Evolutionary conservation across 2,329 filamentous ascomycete species (phyloP).

Genomic region (Ascocoryne sarcoides): DNA sequence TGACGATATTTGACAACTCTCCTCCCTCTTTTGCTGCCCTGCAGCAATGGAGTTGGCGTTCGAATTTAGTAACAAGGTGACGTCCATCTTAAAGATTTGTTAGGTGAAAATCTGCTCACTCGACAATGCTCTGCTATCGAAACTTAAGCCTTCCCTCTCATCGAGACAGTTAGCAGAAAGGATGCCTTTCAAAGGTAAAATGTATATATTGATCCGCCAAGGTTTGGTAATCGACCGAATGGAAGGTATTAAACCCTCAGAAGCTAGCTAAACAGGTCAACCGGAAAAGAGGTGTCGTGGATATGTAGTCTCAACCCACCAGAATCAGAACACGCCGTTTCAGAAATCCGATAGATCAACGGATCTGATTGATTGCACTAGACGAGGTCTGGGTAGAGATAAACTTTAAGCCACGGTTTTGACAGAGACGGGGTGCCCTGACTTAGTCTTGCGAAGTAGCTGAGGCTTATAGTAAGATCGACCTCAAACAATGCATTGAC

Average conservation of each 20-base stretch:
- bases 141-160: not conserved
- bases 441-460: constrained; percentile 19
- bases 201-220: constrained; percentile 1
- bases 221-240: constrained; percentile 9
- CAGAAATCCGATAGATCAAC: constrained; percentile 19
- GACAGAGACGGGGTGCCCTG: constrained; percentile 18
- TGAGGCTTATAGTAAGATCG: constrained; percentile 20
- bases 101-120: not conserved
- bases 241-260: constrained; percentile 17
- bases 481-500: constrained; percentile 29
- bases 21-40: constrained; percentile 20
- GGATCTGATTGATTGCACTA: constrained; percentile 18
- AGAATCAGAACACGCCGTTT: constrained; percentile 21
- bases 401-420: constrained; percentile 23
- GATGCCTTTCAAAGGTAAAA: not conserved
- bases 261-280: constrained; percentile 12
- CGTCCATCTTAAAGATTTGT: constrained; percentile 25
- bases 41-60: constrained; percentile 20
- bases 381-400: constrained; percentile 19
- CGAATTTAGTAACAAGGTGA: constrained; percentile 29
- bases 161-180: not conserved
- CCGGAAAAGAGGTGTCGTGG: constrained; percentile 14
- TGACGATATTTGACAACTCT: constrained; percentile 12
- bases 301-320: constrained; percentile 21
- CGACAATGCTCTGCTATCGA: constrained; percentile 1